Conservation (phyloP, 176 grass and related monocot species). For the Lolium rigidum region DNA sequence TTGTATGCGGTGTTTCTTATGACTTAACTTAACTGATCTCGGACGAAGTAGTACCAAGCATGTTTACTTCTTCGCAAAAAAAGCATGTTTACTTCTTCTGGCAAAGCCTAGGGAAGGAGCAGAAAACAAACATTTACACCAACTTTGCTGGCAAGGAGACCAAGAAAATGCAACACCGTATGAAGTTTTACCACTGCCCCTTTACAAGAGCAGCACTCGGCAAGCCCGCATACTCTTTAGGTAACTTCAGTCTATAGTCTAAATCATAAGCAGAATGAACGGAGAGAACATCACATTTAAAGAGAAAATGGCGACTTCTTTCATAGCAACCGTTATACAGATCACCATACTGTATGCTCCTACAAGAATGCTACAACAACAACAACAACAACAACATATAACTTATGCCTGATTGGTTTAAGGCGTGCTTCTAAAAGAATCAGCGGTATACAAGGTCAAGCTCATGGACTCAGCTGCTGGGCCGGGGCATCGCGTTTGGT, state of each 20-base stretch:
- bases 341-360: slow-evolving; percentile 38
- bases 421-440: slow-evolving; percentile 59
- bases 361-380: slow-evolving; percentile 57
- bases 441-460: slow-evolving; percentile 18
- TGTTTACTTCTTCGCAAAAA: too few relatives aligned
- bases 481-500: slow-evolving; percentile 49
- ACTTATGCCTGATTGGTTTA: slow-evolving; percentile 31
- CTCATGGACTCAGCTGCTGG: slow-evolving; percentile 33
- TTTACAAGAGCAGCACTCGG: not conserved
- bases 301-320: slow-evolving; percentile 16
- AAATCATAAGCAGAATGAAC: not conserved
- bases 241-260: not conserved
- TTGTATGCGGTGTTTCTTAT: not conserved
- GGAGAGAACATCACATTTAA: not conserved
- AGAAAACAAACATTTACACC: not conserved
- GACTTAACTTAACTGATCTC: not conserved
- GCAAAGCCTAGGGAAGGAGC: not conserved
- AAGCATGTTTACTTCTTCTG: not conserved
- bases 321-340: slow-evolving; percentile 30
- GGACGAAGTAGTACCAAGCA: too few relatives aligned
- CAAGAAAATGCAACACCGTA: not conserved
- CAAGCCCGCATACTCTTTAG: not conserved
- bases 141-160: not conserved
- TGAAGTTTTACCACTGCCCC: not conserved
- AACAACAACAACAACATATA: slow-evolving; percentile 15